phyloP scores from a whole-genome alignment of 1,284 basidiomycete species.

The Sanghuangporus weigelae region DNA sequence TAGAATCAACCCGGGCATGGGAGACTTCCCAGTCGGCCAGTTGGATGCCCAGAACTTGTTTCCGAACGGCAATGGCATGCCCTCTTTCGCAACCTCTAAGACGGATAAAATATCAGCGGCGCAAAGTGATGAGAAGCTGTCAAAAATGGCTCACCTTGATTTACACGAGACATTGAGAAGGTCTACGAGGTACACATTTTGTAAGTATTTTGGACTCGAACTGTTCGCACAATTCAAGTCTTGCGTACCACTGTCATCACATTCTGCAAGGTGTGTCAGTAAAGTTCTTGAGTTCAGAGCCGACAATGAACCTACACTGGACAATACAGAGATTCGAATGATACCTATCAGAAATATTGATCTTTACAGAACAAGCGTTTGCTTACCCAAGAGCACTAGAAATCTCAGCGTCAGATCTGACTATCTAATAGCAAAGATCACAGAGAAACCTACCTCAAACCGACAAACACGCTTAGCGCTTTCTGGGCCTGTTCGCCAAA shows the following conservation, averaged over 20 bases:
- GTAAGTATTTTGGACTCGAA: neutral
- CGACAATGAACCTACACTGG: neutral
- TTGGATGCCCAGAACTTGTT: conserved; percentile 41
- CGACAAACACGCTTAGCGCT: conserved; percentile 47
- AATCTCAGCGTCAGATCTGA: neutral
- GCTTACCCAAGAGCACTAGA: conserved; percentile 14
- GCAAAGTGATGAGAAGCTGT: neutral
- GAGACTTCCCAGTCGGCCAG: conserved; percentile 40
- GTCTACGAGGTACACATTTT: conserved; percentile 26
- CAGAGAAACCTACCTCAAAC: conserved; percentile 35
- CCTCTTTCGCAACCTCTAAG: conserved; percentile 48
- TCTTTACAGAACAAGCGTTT: neutral
- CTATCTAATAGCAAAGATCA: neutral
- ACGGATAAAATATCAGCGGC: neutral
- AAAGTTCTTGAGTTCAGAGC: neutral
- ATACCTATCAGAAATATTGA: neutral
- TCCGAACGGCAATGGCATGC: conserved; percentile 40
- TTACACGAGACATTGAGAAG: conserved; percentile 40
- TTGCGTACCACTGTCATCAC: conserved; percentile 30
- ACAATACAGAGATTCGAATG: neutral
- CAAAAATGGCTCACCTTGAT: conserved; percentile 32
- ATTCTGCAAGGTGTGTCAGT: conserved; percentile 24
- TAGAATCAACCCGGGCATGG: conserved; percentile 39
- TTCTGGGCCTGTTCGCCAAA: conserved; percentile 43
- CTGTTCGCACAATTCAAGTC: neutral